phyloP scores from a whole-genome alignment of 1,139 yeast species.

The Kodamaea sp. region DNA sequence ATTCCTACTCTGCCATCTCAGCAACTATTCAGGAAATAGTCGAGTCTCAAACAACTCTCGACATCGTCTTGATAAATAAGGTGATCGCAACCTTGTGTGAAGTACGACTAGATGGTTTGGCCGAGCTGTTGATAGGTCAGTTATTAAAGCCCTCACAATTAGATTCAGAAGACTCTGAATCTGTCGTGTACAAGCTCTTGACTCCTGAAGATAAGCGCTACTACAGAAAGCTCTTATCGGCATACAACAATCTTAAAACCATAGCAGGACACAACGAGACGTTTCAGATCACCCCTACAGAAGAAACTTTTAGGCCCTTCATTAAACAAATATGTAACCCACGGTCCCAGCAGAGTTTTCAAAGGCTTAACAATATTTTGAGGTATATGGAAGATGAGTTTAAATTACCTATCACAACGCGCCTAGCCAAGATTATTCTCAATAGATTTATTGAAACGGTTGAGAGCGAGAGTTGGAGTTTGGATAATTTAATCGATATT shows the following conservation, averaged over 20 bases:
- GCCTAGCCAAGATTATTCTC: conserved; percentile 21
- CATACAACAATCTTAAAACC: conserved; percentile 24
- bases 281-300: conserved; percentile 24
- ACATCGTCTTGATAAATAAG: conserved; percentile 21
- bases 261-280: conserved; percentile 22
- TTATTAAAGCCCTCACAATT: conserved; percentile 4
- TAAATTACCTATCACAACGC: conserved; percentile 30
- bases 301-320: conserved; percentile 29
- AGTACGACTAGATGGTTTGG: conserved; percentile 13
- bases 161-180: conserved; percentile 12
- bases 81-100: conserved; percentile 17
- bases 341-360: conserved; percentile 5
- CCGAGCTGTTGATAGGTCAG: conserved; percentile 8
- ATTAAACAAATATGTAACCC: conserved; percentile 16
- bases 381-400: conserved; percentile 19
- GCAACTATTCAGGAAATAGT: not conserved
- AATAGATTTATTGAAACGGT: conserved; percentile 4
- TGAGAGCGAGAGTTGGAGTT: conserved; percentile 6
- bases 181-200: conserved; percentile 17
- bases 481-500: conserved; percentile 14
- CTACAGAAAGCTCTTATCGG: conserved; percentile 19
- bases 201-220: conserved; percentile 19
- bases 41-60: conserved; percentile 11
- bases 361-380: conserved; percentile 17
- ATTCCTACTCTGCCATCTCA: not conserved